Conservation (phyloP, 495 filamentous ascomycete genomes). For the Platismatia glauca region DNA sequence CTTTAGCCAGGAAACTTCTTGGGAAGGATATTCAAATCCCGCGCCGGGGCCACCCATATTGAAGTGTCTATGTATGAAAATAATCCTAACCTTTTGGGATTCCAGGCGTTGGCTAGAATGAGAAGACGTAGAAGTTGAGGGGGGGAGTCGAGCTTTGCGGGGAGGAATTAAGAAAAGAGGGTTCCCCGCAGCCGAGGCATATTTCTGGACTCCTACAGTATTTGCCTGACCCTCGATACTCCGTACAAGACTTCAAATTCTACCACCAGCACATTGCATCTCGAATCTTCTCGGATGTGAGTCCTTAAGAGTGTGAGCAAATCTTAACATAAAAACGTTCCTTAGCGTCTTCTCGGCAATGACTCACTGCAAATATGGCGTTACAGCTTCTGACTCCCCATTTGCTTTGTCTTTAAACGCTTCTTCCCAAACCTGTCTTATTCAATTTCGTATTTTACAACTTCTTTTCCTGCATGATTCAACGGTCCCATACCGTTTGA, state of each 20-base stretch:
- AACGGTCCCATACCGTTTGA: not conserved
- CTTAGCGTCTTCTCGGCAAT: not conserved
- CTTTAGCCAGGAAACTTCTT: slow-evolving; percentile 74
- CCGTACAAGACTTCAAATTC: not conserved
- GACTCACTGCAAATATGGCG: not conserved
- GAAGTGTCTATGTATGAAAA: not conserved
- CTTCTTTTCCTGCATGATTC: not conserved
- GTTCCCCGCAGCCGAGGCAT: not conserved
- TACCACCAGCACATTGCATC: not conserved
- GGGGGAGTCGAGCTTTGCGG: not conserved
- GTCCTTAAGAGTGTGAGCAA: not conserved
- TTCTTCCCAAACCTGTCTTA: not conserved
- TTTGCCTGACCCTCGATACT: too few species aligned
- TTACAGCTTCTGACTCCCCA: too few species aligned
- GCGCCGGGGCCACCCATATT: slow-evolving; percentile 55
- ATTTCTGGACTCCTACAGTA: too few species aligned
- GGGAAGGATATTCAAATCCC: slow-evolving; percentile 66
- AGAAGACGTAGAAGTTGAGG: not conserved
- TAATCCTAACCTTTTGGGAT: not conserved
- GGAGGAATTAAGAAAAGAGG: not conserved
- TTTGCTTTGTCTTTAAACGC: not conserved
- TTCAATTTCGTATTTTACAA: not conserved
- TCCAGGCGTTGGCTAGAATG: not conserved
- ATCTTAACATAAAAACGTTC: not conserved
- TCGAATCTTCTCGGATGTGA: not conserved